Conservation (phyloP, 2,329 filamentous ascomycete genomes). For the Sporothrix euskadiensis region DNA sequence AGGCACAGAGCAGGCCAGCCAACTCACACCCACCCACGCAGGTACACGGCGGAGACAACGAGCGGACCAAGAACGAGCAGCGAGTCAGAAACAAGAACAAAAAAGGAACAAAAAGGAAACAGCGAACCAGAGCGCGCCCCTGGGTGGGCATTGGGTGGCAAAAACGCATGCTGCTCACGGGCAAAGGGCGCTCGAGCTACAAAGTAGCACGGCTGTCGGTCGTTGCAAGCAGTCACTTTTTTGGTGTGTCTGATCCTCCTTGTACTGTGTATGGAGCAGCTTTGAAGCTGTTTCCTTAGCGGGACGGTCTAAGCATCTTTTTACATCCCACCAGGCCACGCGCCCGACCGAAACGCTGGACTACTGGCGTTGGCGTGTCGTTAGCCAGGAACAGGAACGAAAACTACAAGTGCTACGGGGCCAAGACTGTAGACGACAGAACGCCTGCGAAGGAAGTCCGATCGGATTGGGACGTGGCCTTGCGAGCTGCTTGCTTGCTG, state of each 20-base stretch:
- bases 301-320: slow-evolving; percentile 7
- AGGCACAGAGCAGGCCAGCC: neutral
- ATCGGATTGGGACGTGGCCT: neutral
- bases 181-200: neutral
- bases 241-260: neutral
- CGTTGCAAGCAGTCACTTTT: neutral
- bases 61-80: slow-evolving; percentile 6
- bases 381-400: slow-evolving; percentile 22
- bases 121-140: slow-evolving; percentile 2
- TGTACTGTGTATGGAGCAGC: neutral
- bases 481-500: neutral
- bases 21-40: neutral
- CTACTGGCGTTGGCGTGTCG: neutral
- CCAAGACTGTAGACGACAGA: neutral
- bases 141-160: neutral
- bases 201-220: slow-evolving; percentile 6
- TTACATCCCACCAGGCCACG: neutral
- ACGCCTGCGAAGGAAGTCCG: neutral
- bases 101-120: neutral
- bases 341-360: slow-evolving; percentile 11
- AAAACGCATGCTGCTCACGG: neutral
- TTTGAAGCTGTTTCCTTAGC: neutral
- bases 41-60: slow-evolving; percentile 15
- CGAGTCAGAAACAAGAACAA: neutral
- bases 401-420: neutral